phyloP scores from a whole-genome alignment of 495 filamentous ascomycete genomes.

The Aspergillus panamensis region DNA sequence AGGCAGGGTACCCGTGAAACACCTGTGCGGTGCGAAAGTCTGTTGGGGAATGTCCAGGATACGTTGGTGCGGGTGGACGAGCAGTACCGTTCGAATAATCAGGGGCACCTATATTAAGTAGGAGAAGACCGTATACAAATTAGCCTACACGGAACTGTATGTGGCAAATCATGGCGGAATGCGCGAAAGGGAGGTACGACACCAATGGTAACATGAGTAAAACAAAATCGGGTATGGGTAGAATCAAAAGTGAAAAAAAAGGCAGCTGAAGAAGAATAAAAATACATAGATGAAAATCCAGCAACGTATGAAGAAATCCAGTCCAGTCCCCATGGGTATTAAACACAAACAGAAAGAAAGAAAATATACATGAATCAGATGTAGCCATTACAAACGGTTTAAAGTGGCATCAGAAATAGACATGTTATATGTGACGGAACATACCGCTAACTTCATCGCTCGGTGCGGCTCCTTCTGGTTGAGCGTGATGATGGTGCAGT shows the following conservation, averaged over 20 bases:
- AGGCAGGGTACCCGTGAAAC: slow-evolving; percentile 69
- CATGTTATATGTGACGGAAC: slow-evolving; percentile 71
- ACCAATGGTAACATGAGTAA: slow-evolving; percentile 22
- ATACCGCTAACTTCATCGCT: slow-evolving; percentile 92
- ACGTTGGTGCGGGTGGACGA: slow-evolving; percentile 27
- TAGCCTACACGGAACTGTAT: slow-evolving; percentile 45
- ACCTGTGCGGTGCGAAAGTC: slow-evolving; percentile 74
- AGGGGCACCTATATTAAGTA: slow-evolving; percentile 35
- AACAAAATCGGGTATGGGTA: slow-evolving; percentile 30
- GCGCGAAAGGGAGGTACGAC: slow-evolving; percentile 21
- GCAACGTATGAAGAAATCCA: not conserved
- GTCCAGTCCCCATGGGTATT: not conserved
- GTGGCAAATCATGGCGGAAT: slow-evolving; percentile 16
- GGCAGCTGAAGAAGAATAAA: slow-evolving; percentile 21
- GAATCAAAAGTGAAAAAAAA: slow-evolving; percentile 17
- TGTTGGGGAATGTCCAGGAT: slow-evolving; percentile 26
- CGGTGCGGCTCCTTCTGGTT: slow-evolving; percentile 67
- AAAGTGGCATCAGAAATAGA: slow-evolving; percentile 23
- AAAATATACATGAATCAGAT: slow-evolving; percentile 6
- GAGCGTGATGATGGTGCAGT: slow-evolving; percentile 77
- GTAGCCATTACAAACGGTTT: slow-evolving; percentile 10
- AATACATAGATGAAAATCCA: slow-evolving; percentile 25
- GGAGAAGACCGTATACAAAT: slow-evolving; percentile 28
- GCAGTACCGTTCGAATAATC: slow-evolving; percentile 35
- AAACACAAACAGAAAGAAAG: slow-evolving; percentile 1